Conservation (phyloP, 768 basidiomycete species). For the Hygrocybe coccinea region DNA sequence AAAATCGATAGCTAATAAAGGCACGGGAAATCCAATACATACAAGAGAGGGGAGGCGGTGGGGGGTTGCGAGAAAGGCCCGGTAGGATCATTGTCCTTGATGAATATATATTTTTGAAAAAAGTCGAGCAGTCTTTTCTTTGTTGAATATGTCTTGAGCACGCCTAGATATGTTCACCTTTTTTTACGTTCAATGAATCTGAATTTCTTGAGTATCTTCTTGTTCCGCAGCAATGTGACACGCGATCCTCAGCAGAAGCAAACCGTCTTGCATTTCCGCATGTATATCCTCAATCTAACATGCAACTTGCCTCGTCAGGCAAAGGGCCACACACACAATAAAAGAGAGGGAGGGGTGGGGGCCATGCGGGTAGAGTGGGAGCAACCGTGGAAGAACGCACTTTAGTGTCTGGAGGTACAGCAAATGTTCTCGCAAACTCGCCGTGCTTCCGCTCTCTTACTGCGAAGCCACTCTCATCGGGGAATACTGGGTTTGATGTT, state of each 20-base stretch:
- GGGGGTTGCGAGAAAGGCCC: too few species aligned
- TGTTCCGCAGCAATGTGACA: slow-evolving; percentile 42
- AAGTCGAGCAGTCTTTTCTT: too few species aligned
- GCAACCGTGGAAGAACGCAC: slow-evolving; percentile 33
- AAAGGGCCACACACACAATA: slow-evolving; percentile 8
- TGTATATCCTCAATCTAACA: slow-evolving; percentile 46
- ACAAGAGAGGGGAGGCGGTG: too few species aligned
- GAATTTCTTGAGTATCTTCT: slow-evolving; percentile 48
- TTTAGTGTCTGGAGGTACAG: slow-evolving; percentile 53
- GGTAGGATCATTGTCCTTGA: too few species aligned
- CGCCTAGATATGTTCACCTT: background rate
- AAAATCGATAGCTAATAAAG: too few species aligned
- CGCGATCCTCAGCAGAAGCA: slow-evolving; percentile 53
- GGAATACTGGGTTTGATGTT: slow-evolving; percentile 38
- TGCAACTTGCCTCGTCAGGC: background rate
- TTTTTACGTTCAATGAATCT: slow-evolving; percentile 39
- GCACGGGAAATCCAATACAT: too few species aligned
- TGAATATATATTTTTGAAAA: too few species aligned
- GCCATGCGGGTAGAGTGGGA: slow-evolving; percentile 13
- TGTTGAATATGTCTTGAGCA: too few species aligned
- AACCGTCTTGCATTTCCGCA: slow-evolving; percentile 54
- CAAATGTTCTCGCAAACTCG: slow-evolving; percentile 43
- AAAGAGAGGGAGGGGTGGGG: too few species aligned
- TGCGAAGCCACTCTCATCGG: slow-evolving; percentile 22
- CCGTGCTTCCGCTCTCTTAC: slow-evolving; percentile 54